Base-by-base conservation (phyloP, 768 basidiomycete species). In the Crucibulum laeve region DNA sequence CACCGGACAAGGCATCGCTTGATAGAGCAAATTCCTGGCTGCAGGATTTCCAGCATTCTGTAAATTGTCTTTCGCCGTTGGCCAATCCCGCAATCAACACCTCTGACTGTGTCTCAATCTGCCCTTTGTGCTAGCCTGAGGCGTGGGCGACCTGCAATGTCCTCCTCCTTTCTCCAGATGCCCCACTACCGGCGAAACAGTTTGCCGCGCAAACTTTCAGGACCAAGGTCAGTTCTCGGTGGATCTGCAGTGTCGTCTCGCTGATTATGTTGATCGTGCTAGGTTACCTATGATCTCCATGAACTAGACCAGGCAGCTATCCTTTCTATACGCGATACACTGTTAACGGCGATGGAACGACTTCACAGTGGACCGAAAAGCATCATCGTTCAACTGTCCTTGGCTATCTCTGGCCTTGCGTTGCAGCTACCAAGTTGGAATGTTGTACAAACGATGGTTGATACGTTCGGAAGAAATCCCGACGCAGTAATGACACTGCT, bases 21-120 rank as follows among this genome's bases (percentile, higher is more conserved):
- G 87, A 90, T 53, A 77, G 76, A 53, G 95, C 93, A 53, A 97
- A 96, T 70, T 69, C 81, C 53, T 97, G 93, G 93, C 84, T 99
- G 50, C 87, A 93, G 71, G 92, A 94, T 66, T 99, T 98, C 64
- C 95, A 99, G 73, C 94, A 97, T 75, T 94, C 91, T 74, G 95
- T 97, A 84, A 87, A 82, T 87, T 74, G 71, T 71, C 68, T 81
- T 80, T 82, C 80, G 74, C 78, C 76, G 80, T 67, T 79, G 77
- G 80, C 71, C 76, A 73, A 65, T 72, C 66, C 68, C 71, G 55
- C 68, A 63, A 68, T 73, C 76, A 65, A 63, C 73, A 65, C 74
- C 73, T 84, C 83, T 86, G 74, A 87, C 80, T 63, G 61, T 72
- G 66, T 67, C 68, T 69, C 70, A 72, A 68, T 70, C 68, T 70